Conservation (phyloP, 768 basidiomycete species). For the Lactifluus echinatus region DNA sequence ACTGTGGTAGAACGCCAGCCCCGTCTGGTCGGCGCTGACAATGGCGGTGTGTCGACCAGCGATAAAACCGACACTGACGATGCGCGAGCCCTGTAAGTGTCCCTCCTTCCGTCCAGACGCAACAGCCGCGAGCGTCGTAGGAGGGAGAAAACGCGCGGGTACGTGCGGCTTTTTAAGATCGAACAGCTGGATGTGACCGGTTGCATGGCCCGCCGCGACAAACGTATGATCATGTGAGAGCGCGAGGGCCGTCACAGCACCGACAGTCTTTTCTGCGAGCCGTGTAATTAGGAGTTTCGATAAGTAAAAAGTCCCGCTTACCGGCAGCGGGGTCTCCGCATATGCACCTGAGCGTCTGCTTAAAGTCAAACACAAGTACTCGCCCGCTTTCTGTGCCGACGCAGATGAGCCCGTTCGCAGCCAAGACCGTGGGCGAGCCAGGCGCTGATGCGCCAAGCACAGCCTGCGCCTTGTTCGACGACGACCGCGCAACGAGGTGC, state of each 20-base stretch:
- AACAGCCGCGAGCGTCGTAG: constrained; percentile 60
- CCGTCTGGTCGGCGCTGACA: constrained; percentile 81
- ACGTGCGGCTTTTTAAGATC: constrained; percentile 61
- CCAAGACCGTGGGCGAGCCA: constrained; percentile 71
- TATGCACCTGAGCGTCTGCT: constrained; percentile 71
- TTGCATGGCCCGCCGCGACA: constrained; percentile 78
- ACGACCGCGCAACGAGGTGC: constrained; percentile 43
- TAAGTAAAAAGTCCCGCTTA: constrained; percentile 24
- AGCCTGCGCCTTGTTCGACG: constrained; percentile 51
- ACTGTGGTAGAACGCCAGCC: constrained; percentile 91
- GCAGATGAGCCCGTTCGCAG: constrained; percentile 82
- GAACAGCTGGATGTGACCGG: constrained; percentile 81
- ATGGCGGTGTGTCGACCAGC: constrained; percentile 90
- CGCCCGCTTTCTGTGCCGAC: constrained; percentile 78
- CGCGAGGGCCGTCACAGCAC: constrained; percentile 81
- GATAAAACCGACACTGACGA: constrained; percentile 78
- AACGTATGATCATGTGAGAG: constrained; percentile 93
- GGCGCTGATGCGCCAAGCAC: constrained; percentile 48
- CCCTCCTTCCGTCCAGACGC: constrained; percentile 78
- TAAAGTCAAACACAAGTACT: constrained; percentile 82
- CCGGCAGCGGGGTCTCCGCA: constrained; percentile 66
- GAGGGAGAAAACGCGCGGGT: constrained; percentile 61
- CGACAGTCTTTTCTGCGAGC: constrained; percentile 46
- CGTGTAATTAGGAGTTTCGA: background rate
- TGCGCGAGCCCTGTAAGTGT: constrained; percentile 70